phyloP scores from a whole-genome alignment of 768 basidiomycete genomes.

The Trametes elegans region DNA sequence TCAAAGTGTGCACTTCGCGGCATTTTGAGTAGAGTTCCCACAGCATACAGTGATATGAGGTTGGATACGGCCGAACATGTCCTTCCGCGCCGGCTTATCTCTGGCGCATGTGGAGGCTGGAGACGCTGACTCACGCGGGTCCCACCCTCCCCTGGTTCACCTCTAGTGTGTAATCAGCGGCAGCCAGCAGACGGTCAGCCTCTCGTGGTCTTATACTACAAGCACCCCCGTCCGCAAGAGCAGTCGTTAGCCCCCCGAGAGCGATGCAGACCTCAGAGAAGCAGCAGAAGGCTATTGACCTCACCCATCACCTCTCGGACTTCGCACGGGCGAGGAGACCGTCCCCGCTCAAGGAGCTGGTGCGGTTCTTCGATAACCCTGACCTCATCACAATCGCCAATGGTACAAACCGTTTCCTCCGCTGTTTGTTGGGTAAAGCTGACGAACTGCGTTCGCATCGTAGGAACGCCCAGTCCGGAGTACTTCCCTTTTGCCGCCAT shows the following conservation, averaged over 20 bases:
- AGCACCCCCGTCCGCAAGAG: neutral
- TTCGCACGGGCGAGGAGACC: conserved; percentile 45
- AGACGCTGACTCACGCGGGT: neutral
- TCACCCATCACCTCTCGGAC: conserved; percentile 70
- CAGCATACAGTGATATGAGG: neutral
- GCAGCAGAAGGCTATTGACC: conserved; percentile 52
- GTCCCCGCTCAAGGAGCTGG: conserved; percentile 66
- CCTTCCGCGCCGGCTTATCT: conserved; percentile 2
- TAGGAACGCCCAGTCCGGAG: conserved; percentile 63
- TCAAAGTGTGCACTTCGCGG: too few relatives aligned
- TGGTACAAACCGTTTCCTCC: conserved; percentile 38
- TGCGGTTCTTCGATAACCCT: conserved; percentile 54
- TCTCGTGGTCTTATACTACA: neutral
- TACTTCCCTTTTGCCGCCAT: conserved; percentile 71
- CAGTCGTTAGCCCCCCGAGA: neutral
- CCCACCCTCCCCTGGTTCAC: neutral
- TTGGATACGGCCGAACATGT: neutral
- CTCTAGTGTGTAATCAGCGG: neutral
- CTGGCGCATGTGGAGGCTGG: neutral
- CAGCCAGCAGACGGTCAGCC: neutral
- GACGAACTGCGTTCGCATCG: neutral
- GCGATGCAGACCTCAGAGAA: conserved; percentile 31
- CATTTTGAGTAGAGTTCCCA: too few relatives aligned
- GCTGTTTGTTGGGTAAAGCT: neutral
- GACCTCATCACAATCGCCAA: conserved; percentile 66